Evolutionary conservation across 2,329 filamentous ascomycete species (phyloP).

Genomic region (Tolypocladium album): DNA sequence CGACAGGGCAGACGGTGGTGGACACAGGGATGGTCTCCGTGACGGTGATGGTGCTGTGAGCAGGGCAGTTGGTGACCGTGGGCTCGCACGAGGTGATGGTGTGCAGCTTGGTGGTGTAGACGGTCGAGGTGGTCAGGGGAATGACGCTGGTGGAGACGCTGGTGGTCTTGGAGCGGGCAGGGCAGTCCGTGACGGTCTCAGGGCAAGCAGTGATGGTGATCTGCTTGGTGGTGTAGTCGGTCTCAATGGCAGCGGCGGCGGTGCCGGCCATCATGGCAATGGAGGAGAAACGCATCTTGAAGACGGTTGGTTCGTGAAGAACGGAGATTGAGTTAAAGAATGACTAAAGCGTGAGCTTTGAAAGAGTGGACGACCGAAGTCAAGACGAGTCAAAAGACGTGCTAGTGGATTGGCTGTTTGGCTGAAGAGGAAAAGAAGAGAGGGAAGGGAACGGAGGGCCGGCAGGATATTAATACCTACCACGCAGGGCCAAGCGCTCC

Average conservation of each 20-base stretch:
- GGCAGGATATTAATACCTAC: constrained; percentile 35
- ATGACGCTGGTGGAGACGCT: constrained; percentile 25
- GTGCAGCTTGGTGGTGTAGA: constrained; percentile 47
- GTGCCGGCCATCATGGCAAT: constrained; percentile 32
- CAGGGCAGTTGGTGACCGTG: constrained; percentile 52
- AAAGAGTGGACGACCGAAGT: constrained; percentile 51
- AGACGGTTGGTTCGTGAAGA: constrained; percentile 19
- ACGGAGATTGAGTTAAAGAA: constrained; percentile 19
- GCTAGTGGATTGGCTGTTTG: constrained; percentile 30
- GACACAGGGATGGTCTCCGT: constrained; percentile 27
- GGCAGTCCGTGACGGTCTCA: constrained; percentile 51
- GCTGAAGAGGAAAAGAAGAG: constrained; percentile 27
- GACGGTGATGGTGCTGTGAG: constrained; percentile 22
- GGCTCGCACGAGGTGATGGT: constrained; percentile 53
- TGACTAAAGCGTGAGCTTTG: constrained; percentile 21
- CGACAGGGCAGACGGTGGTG: constrained; percentile 22
- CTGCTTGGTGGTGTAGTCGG: constrained; percentile 44
- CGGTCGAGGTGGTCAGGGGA: constrained; percentile 37
- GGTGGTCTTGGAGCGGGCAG: constrained; percentile 28
- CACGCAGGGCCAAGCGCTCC: no score
- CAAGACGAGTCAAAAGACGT: constrained; percentile 32
- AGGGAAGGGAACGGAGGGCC: constrained; percentile 18
- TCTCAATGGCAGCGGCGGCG: constrained; percentile 19
- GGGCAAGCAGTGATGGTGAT: constrained; percentile 53
- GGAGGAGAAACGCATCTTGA: constrained; percentile 54